These are phyloP conservation scores for Azolla pinnata DNA, from an alignment of 75 land plant genomes.

Conservation along the genomic window DNA sequence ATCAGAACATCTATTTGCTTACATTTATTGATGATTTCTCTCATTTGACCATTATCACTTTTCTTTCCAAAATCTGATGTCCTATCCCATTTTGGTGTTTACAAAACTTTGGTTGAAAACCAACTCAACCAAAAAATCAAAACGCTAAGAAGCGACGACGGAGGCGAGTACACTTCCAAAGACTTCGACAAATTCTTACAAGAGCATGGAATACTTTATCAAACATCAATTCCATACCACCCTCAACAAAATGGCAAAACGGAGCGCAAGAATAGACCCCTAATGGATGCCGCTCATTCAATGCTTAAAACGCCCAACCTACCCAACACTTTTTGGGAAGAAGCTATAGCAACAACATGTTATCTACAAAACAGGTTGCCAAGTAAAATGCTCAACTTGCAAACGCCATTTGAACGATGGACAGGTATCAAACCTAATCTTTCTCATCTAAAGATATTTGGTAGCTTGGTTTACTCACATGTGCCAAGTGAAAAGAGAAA, in stretches of 20 bases:
- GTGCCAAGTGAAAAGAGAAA: neutral
- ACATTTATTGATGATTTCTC: slow-evolving; percentile 6
- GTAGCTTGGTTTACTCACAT: neutral
- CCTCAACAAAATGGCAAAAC: slow-evolving; percentile 3
- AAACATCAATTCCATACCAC: neutral
- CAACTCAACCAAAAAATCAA: neutral
- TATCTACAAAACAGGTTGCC: slow-evolving; percentile 9
- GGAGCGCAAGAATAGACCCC: slow-evolving; percentile 4
- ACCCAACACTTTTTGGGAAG: slow-evolving; percentile 9
- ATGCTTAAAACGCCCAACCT: slow-evolving; percentile 1
- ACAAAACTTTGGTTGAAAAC: neutral
- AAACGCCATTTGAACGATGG: slow-evolving; percentile 10
- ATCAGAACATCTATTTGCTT: neutral
- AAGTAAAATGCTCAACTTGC: neutral
- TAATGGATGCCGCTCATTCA: neutral
- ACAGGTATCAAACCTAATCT: neutral
- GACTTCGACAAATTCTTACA: neutral
- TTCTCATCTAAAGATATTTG: slow-evolving; percentile 4
- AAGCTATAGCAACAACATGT: slow-evolving; percentile 6
- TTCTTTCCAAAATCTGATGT: neutral
- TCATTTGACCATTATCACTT: neutral
- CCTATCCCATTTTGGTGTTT: neutral
- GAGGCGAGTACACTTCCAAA: slow-evolving; percentile 2
- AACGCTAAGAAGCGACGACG: neutral
- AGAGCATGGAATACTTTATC: neutral